Evolutionary conservation across 225 moss, liverwort and hornwort genomes (phyloP), one percentile per base, ranked within the genome.

Genomic region (Climacium dendroides): DNA sequence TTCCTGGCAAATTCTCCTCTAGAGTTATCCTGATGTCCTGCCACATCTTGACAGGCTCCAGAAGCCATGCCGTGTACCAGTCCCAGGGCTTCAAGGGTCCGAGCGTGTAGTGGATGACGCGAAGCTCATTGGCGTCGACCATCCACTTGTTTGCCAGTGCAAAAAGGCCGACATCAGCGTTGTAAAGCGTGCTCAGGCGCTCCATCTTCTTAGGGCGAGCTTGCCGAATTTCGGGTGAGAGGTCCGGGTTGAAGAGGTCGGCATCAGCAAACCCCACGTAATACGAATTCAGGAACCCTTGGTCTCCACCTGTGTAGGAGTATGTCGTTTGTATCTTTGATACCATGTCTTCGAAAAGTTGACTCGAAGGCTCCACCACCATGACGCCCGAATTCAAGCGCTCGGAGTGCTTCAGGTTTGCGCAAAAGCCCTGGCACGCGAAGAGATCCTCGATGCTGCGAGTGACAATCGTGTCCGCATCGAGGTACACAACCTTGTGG

Each of bases 1-100:
- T 95, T 75, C 99, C 99, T 28, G 96, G 95, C 55, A 95, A 66
- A 83, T 89, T 93, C n/a, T 94, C 97, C 65, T 87, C 87, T 54
- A 99, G 87, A n/a, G 96, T 97, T 45, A 96, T 85, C 84, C 99
- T 93, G 55, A 97, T 92, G 81, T 97, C 97, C 83, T 99, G 98
- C 99, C 97, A 99, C 88, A 93, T 84, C 81, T 90, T 92, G 29
- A 97, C 97, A 30, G 99, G 99, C 87, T 95, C 94, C 78, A 99
- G 81, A 75, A 99, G 93, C 99, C 99, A 99, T 72, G 94, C 93
- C 67, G 96, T 91, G 91, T 95, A 99, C 99, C 99, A 99, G 63
- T 99, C 97, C 99, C 99, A 99, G 25, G 99, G 99, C 93, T 99
- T 99, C 82, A 99, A 83, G 35, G 97, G 99, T 24, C 99, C 99